Evolutionary conservation across 768 basidiomycete genomes (phyloP).

Genomic region (Podaxis carcinomalis): DNA sequence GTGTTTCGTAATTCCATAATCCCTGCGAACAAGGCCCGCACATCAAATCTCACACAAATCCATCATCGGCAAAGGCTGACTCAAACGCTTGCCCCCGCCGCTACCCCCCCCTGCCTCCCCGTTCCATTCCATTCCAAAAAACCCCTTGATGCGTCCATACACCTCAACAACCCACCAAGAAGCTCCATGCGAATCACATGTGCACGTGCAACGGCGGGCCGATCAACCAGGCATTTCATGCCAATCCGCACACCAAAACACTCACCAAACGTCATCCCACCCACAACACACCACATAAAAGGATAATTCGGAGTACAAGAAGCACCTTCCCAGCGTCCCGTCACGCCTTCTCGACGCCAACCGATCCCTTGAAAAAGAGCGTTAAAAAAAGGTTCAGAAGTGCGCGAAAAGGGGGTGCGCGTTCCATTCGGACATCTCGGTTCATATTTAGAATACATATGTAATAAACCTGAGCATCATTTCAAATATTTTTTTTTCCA

Average conservation of each 20-base stretch:
- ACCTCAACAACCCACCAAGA: neutral
- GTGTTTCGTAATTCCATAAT: too few species aligned
- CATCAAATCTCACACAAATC: neutral
- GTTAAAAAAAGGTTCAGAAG: too few species aligned
- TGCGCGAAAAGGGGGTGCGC: neutral
- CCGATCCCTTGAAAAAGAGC: neutral
- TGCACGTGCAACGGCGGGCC: neutral
- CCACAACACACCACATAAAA: neutral
- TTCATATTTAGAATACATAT: neutral
- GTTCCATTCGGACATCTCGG: neutral
- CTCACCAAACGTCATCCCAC: neutral
- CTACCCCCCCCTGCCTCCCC: neutral
- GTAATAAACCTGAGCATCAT: neutral
- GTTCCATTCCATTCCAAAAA: too few species aligned
- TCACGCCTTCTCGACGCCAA: neutral
- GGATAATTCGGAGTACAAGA: too few species aligned
- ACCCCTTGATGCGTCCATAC: neutral
- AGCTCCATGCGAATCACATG: neutral
- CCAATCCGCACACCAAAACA: neutral
- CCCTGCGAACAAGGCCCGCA: too few species aligned
- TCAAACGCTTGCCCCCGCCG: neutral
- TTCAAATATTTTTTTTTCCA: too few species aligned
- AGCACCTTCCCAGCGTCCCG: too few species aligned
- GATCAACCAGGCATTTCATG: neutral
- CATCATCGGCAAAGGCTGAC: neutral